Evolutionary conservation across 192 early-diverging fungal genomes (phyloP), one percentile per base, ranked within the genome.

Genomic region (Coemansia sp.): DNA sequence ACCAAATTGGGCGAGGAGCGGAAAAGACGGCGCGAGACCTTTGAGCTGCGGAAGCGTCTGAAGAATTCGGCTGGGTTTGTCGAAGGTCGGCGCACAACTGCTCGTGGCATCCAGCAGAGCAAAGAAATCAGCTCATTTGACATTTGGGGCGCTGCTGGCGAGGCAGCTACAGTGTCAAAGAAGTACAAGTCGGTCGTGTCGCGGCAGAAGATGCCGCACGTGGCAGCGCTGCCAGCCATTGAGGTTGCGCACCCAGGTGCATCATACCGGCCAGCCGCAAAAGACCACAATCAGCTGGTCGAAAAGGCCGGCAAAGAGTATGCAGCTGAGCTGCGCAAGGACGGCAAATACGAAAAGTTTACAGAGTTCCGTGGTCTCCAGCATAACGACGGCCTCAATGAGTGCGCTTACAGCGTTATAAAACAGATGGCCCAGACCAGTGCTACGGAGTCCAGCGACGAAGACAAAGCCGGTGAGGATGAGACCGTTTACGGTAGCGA

Each of bases 191-290:
- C 50, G 2, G 24, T n/a, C 44, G 14, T 56, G 42, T 66, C 67
- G 15, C 47, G 64, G 21, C 53, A 70, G 18, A 74, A 63, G 61
- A 53, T 73, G 38, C 49, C 36, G 26, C 65, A 82, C 10, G 8
- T 71, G 58, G 63, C 57, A 11, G 51, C 23, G 11, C 57, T 88
- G 15, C 84, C 89, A 0, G 90, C 91, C 3, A 87, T 98, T 2
- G 78, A 86, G 31, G 73, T 89, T 38, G 84, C 89, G 21, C 89
- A 94, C 56, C 86, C 90, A 2, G 97, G 97, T 47, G 84, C 90
- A 1, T 97, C 94, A 14, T 98, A 98, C 76, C 92, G 93, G 54
- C 97, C 97, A 7, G 80, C 83, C 11, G 82, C 87, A 64, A 77
- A 84, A 52, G 90, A 92, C 44, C 94, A 97, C 82, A 87, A 93